Evolutionary conservation across 441 rosid genomes (phyloP).

Genomic region (Populus hybrid): DNA sequence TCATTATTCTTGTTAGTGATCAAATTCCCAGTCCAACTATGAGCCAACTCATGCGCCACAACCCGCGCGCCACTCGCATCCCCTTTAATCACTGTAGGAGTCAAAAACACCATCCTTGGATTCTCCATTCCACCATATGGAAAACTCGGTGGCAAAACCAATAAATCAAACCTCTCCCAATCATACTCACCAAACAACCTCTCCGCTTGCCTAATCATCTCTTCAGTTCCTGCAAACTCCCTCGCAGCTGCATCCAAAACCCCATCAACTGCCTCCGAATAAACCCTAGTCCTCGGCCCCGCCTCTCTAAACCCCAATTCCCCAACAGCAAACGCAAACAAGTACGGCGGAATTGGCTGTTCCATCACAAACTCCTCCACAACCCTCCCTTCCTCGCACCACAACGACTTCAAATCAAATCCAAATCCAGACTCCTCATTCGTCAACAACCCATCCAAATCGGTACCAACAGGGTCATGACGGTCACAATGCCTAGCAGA

Average conservation of each 20-base stretch:
- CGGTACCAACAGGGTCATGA: slow-evolving; percentile 46
- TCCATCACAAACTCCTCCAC: slow-evolving; percentile 89
- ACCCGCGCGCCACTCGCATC: slow-evolving; percentile 89
- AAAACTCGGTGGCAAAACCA: slow-evolving; percentile 90
- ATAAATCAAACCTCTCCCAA: slow-evolving; percentile 88
- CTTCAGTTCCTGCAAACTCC: slow-evolving; percentile 85
- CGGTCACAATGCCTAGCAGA: slow-evolving; percentile 68
- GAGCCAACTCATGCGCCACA: slow-evolving; percentile 94
- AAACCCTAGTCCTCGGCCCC: slow-evolving; percentile 84
- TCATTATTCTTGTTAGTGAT: slow-evolving; percentile 83
- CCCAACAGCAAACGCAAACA: slow-evolving; percentile 88
- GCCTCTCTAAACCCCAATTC: slow-evolving; percentile 70
- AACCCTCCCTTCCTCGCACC: slow-evolving; percentile 65
- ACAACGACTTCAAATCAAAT: slow-evolving; percentile 36
- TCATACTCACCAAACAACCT: slow-evolving; percentile 71
- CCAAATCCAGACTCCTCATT: slow-evolving; percentile 1
- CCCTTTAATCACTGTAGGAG: slow-evolving; percentile 91
- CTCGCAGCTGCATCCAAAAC: slow-evolving; percentile 68
- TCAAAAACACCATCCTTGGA: slow-evolving; percentile 88
- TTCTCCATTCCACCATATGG: slow-evolving; percentile 99
- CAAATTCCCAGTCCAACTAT: slow-evolving; percentile 97
- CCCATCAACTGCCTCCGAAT: slow-evolving; percentile 45
- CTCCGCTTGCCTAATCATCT: slow-evolving; percentile 84
- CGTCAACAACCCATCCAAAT: slow-evolving; percentile 26
- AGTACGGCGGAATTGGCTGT: slow-evolving; percentile 81